A percentile compares a stretch with the other conserved stretches of the same genome.
Evolutionary conservation across 164 flowering plant genomes (phyloP).

Genomic region (Hamamelis virginiana): DNA sequence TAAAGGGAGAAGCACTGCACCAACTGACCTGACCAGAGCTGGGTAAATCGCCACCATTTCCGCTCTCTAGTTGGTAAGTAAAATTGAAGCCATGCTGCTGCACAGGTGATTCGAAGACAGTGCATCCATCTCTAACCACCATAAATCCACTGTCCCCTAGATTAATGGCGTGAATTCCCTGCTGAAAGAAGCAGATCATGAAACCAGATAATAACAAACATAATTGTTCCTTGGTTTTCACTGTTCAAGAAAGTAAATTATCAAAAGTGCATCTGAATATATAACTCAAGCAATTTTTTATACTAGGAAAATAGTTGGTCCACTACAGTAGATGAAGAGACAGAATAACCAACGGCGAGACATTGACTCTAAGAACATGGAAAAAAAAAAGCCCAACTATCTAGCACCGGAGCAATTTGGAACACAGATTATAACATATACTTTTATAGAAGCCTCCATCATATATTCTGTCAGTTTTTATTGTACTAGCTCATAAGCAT

Average conservation of each 20-base stretch:
- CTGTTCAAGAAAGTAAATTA: neutral
- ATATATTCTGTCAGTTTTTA: too few relatives aligned
- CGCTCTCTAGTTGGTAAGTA: constrained; percentile 60
- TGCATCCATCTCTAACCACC: constrained; percentile 57
- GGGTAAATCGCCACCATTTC: constrained; percentile 51
- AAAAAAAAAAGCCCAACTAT: neutral
- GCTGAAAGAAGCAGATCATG: constrained; percentile 10
- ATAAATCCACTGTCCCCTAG: constrained; percentile 79
- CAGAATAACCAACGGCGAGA: neutral
- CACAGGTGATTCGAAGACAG: constrained; percentile 59
- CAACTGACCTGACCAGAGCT: constrained; percentile 68
- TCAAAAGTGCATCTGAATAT: neutral
- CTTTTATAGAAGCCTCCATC: too few relatives aligned
- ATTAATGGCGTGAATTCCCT: constrained; percentile 69
- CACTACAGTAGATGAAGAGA: neutral
- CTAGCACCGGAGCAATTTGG: too few relatives aligned
- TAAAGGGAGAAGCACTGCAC: neutral
- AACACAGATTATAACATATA: too few relatives aligned
- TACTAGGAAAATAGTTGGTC: neutral
- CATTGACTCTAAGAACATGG: neutral
- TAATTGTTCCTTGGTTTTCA: neutral
- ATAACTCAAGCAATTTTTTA: neutral
- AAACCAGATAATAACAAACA: neutral
- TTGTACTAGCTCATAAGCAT: too few relatives aligned
- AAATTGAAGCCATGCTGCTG: constrained; percentile 75